Evolutionary conservation across 1,284 basidiomycete genomes (phyloP).

Genomic region (Meripilus lineatus): DNA sequence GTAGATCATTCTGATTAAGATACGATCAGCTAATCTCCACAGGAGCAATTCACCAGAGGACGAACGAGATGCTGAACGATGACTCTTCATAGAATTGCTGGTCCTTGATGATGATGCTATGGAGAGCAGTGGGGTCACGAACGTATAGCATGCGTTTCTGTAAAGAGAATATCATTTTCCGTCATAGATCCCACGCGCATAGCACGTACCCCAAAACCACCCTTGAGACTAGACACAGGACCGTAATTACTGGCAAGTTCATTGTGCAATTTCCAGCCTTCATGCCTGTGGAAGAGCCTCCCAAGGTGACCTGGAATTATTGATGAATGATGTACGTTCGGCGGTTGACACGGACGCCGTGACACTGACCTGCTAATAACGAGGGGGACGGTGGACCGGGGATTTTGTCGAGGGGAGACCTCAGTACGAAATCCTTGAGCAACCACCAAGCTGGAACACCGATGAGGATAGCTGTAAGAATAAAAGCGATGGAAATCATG

Average conservation of each 20-base stretch:
- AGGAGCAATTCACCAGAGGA: not conserved
- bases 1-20: not conserved
- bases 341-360: not conserved
- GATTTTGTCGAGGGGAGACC: conserved; percentile 11
- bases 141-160: conserved; percentile 11
- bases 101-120: conserved; percentile 11
- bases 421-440: not conserved
- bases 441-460: too few relatives aligned
- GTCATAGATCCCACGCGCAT: conserved; percentile 4
- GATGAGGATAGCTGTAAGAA: too few relatives aligned
- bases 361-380: not conserved
- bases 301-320: conserved; percentile 26
- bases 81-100: conserved; percentile 8
- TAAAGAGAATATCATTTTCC: conserved; percentile 15
- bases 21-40: not conserved
- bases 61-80: not conserved
- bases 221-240: not conserved
- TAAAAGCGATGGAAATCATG: too few relatives aligned
- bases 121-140: conserved; percentile 12
- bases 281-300: conserved; percentile 39
- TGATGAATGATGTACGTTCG: not conserved
- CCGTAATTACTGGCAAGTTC: not conserved
- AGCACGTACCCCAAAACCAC: conserved; percentile 2
- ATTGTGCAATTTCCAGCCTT: conserved; percentile 25
- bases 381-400: conserved; percentile 9